Evolutionary conservation across 164 flowering plant species (phyloP).

Genomic region (Houttuynia cordata): DNA sequence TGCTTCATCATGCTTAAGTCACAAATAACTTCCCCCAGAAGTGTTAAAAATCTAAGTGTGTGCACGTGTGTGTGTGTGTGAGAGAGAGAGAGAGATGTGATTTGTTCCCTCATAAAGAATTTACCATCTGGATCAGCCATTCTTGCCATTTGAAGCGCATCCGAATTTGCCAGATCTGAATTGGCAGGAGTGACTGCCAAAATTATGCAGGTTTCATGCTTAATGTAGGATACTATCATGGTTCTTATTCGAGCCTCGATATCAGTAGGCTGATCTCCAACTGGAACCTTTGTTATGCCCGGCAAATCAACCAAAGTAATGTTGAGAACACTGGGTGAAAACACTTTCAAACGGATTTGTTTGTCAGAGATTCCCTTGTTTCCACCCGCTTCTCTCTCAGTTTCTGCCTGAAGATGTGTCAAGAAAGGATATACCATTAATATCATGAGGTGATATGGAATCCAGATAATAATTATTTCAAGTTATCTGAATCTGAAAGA

Average conservation of each 20-base stretch:
- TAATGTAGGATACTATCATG: conserved; percentile 31
- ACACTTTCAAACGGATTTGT: conserved; percentile 29
- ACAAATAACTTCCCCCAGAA: neutral
- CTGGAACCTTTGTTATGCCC: conserved; percentile 35
- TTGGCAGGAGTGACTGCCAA: conserved; percentile 34
- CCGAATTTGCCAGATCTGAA: conserved; percentile 30
- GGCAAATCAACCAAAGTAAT: conserved; percentile 34
- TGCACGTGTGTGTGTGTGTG: too few relatives aligned
- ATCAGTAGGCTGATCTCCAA: conserved; percentile 32
- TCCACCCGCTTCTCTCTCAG: conserved; percentile 28
- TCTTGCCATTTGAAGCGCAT: conserved; percentile 37
- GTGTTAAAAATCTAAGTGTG: neutral
- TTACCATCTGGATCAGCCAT: conserved; percentile 34
- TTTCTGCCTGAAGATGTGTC: conserved; percentile 22
- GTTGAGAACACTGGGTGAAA: conserved; percentile 30
- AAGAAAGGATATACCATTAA: neutral
- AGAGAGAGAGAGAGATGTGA: too few relatives aligned
- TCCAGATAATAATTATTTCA: neutral
- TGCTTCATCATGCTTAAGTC: neutral
- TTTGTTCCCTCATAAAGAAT: neutral
- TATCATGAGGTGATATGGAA: too few relatives aligned
- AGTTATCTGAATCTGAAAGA: too few relatives aligned
- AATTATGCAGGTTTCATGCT: conserved; percentile 28
- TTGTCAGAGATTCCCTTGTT: conserved; percentile 32
- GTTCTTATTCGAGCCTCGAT: conserved; percentile 31